Percentiles rank a stretch among this genome's conserved stretches.
Evolutionary conservation across 352 stramenopile species (phyloP).

Genomic region (Pythium aphanidermatum): DNA sequence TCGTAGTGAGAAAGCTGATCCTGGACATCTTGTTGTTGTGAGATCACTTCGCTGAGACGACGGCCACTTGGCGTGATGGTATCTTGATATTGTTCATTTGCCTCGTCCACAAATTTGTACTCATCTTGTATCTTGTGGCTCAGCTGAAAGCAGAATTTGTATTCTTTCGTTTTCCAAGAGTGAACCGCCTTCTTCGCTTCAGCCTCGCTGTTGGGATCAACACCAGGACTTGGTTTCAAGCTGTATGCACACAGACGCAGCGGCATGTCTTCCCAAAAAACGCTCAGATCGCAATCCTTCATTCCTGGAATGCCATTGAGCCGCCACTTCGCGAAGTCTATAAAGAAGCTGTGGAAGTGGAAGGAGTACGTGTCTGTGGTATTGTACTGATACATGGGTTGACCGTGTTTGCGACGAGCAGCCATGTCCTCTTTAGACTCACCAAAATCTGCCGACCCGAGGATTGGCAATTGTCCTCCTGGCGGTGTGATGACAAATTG

Average conservation of each 20-base stretch:
- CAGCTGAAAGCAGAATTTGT: slow-evolving; percentile 52
- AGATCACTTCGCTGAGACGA: slow-evolving; percentile 3
- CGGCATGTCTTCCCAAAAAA: slow-evolving; percentile 60
- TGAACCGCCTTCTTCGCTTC: slow-evolving; percentile 27
- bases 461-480: slow-evolving; percentile 23
- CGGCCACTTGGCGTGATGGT: neutral
- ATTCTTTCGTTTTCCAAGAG: slow-evolving; percentile 33
- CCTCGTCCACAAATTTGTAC: slow-evolving; percentile 11
- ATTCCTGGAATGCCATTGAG: slow-evolving; percentile 47
- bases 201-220: slow-evolving; percentile 15
- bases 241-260: slow-evolving; percentile 53
- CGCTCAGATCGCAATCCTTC: slow-evolving; percentile 31
- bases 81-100: neutral
- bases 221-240: slow-evolving; percentile 18
- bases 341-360: slow-evolving; percentile 68
- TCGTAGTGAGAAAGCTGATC: slow-evolving; percentile 24
- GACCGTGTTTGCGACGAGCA: slow-evolving; percentile 25
- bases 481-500: slow-evolving; percentile 51
- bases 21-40: slow-evolving; percentile 23
- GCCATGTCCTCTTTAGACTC: slow-evolving; percentile 32
- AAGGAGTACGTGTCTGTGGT: slow-evolving; percentile 64
- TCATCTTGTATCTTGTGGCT: slow-evolving; percentile 28
- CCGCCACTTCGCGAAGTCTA: slow-evolving; percentile 55
- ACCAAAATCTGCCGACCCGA: slow-evolving; percentile 49
- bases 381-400: slow-evolving; percentile 45